Evolutionary conservation across 75 land plant species (phyloP).

Genomic region (Isoetes taiwanensis): DNA sequence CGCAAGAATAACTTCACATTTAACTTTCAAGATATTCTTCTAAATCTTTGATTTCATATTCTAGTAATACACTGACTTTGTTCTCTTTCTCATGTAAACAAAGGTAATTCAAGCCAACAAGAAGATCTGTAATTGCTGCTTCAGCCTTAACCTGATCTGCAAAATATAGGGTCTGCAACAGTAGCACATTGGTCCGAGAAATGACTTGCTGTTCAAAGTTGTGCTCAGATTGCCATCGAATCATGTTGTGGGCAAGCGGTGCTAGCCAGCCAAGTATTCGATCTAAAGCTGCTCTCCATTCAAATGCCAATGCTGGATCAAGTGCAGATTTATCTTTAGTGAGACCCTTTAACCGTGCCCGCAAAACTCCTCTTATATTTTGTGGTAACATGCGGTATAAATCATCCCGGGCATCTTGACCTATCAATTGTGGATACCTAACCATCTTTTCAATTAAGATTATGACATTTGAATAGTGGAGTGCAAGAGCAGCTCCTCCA

Average conservation of each 20-base stretch:
- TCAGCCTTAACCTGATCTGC: slow-evolving; percentile 85
- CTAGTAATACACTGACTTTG: slow-evolving; percentile 46
- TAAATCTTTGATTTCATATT: slow-evolving; percentile 54
- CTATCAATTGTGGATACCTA: slow-evolving; percentile 75
- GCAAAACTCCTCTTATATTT: slow-evolving; percentile 49
- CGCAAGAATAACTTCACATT: no score
- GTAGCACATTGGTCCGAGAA: slow-evolving; percentile 57
- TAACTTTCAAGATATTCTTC: slow-evolving; percentile 81
- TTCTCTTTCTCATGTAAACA: slow-evolving; percentile 86
- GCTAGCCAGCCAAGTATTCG: slow-evolving; percentile 74
- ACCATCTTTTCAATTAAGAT: slow-evolving; percentile 86
- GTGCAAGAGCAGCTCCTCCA: slow-evolving; percentile 86
- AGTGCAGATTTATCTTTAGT: slow-evolving; percentile 34
- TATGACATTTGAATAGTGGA: slow-evolving; percentile 92
- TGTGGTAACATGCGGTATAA: slow-evolving; percentile 91
- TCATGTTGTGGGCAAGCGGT: slow-evolving; percentile 96
- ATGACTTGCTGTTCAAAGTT: slow-evolving; percentile 88
- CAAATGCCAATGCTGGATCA: slow-evolving; percentile 67
- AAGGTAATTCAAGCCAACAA: slow-evolving; percentile 85
- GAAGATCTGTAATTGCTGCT: slow-evolving; percentile 72
- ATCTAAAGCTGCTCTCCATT: slow-evolving; percentile 81
- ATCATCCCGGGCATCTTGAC: slow-evolving; percentile 88
- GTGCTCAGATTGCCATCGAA: slow-evolving; percentile 97
- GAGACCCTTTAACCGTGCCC: slow-evolving; percentile 45
- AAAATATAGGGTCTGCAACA: slow-evolving; percentile 82